A percentile compares a stretch with the other conserved stretches of the same genome.
These are phyloP conservation scores for Didymella segeticola DNA, from an alignment of 2,329 filamentous ascomycete species.

Conservation along the genomic window DNA sequence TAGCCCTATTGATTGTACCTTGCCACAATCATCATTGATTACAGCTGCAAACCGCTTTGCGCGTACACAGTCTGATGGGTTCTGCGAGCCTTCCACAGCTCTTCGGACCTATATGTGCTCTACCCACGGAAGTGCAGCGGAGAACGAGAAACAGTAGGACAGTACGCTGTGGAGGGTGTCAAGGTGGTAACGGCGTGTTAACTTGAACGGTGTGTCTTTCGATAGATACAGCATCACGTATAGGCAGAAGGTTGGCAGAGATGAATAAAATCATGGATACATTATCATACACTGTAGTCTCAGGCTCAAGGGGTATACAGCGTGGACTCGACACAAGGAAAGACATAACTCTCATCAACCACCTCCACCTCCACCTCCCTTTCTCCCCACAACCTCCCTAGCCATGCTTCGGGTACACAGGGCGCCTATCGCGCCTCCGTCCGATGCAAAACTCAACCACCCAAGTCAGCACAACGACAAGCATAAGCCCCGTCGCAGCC, in stretches of 20 bases:
- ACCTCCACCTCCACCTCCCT: background rate
- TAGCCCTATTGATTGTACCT: background rate
- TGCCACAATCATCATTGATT: too few species aligned
- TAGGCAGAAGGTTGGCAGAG: background rate
- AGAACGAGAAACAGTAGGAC: too few species aligned
- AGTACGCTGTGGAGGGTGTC: background rate
- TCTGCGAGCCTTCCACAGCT: constrained; percentile 29
- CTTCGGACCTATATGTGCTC: constrained; percentile 19
- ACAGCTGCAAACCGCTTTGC: constrained; percentile 21
- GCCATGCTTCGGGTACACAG: constrained; percentile 30
- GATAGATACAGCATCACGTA: background rate
- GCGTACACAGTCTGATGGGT: constrained; percentile 9
- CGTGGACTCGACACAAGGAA: constrained; percentile 9
- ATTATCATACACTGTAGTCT: constrained; percentile 11
- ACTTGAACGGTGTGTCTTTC: background rate
- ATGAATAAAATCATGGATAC: background rate
- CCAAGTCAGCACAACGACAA: constrained; percentile 44
- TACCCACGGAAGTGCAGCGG: constrained; percentile 42
- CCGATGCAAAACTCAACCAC: constrained; percentile 40
- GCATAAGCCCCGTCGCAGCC: constrained; percentile 59
- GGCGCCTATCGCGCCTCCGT: constrained; percentile 22
- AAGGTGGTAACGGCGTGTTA: too few species aligned
- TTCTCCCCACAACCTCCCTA: constrained; percentile 1
- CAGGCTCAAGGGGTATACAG: constrained; percentile 16
- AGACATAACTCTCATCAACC: background rate